Evolutionary conservation across 2,329 filamentous ascomycete genomes (phyloP).

Genomic region (Botrytis squamosa): DNA sequence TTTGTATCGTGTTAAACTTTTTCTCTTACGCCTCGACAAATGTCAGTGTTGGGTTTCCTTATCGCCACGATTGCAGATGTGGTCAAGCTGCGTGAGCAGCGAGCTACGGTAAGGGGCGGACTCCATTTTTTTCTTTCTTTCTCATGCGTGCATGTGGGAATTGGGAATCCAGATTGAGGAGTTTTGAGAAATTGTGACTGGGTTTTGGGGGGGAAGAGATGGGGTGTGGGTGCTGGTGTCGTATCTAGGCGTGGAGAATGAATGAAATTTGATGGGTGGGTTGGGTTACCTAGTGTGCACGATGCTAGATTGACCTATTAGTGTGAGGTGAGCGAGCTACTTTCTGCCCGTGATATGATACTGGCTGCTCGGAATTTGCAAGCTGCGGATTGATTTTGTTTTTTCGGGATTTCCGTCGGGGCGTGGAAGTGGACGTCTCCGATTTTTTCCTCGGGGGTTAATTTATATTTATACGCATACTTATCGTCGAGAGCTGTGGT

Average conservation of each 20-base stretch:
- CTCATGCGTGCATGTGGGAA: not conserved
- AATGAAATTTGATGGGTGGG: not conserved
- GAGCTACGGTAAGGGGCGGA: not conserved
- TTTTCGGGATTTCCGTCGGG: not conserved
- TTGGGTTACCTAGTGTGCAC: not conserved
- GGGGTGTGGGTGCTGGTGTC: not conserved
- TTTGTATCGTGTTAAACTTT: not conserved
- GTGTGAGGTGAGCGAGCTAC: not conserved
- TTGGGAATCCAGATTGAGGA: not conserved
- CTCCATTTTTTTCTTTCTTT: conserved; percentile 1
- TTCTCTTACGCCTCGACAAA: not conserved
- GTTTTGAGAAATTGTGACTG: not conserved
- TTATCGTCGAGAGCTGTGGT: not conserved
- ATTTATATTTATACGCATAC: not conserved
- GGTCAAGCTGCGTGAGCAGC: not conserved
- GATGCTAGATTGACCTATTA: not conserved
- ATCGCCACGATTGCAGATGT: conserved; percentile 1
- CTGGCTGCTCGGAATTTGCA: not conserved
- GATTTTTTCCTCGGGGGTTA: not conserved
- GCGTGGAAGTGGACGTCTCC: not conserved
- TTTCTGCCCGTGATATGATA: not conserved
- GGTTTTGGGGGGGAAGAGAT: not conserved
- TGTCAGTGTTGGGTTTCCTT: not conserved
- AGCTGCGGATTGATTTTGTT: not conserved
- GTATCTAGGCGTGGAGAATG: not conserved